Percentiles rank a stretch among this genome's conserved stretches.
Evolutionary conservation across 2,329 filamentous ascomycete genomes (phyloP).

Genomic region (Thelonectria rubi): DNA sequence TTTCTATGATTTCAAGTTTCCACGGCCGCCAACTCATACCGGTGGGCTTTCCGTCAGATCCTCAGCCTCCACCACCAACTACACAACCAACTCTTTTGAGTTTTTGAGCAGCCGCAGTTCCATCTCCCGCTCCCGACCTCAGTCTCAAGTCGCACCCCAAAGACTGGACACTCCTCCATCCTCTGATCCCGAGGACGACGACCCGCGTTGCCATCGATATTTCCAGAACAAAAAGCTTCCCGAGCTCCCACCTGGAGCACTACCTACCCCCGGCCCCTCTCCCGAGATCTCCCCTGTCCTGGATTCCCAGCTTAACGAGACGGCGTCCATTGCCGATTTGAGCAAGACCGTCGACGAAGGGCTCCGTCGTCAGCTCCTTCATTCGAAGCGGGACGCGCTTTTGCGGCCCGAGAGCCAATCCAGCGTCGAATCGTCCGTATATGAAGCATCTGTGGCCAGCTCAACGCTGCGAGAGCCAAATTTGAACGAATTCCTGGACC

Average conservation of each 20-base stretch:
- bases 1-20: constrained; percentile 51
- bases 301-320: constrained; percentile 41
- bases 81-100: constrained; percentile 35
- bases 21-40: constrained; percentile 45
- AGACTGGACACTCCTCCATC: constrained; percentile 48
- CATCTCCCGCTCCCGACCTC: constrained; percentile 38
- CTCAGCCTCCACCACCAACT: constrained; percentile 33
- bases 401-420: constrained; percentile 44
- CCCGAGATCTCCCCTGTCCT: constrained; percentile 46
- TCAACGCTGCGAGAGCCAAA: constrained; percentile 60
- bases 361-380: constrained; percentile 41
- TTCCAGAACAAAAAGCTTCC: constrained; percentile 44
- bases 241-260: constrained; percentile 36
- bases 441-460: constrained; percentile 42
- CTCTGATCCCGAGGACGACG: constrained; percentile 47
- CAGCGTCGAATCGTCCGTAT: constrained; percentile 43
- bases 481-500: constrained; percentile 61
- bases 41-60: constrained; percentile 40
- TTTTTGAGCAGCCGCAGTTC: constrained; percentile 40
- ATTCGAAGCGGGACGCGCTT: constrained; percentile 40
- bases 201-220: constrained; percentile 22
- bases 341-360: constrained; percentile 41
- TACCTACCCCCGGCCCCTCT: constrained; percentile 48
- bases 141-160: constrained; percentile 29
- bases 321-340: constrained; percentile 43